A percentile compares a stretch with the other conserved stretches of the same genome.
Conservation (phyloP, 2,329 filamentous ascomycete genomes). For the Neonectria hederae region DNA sequence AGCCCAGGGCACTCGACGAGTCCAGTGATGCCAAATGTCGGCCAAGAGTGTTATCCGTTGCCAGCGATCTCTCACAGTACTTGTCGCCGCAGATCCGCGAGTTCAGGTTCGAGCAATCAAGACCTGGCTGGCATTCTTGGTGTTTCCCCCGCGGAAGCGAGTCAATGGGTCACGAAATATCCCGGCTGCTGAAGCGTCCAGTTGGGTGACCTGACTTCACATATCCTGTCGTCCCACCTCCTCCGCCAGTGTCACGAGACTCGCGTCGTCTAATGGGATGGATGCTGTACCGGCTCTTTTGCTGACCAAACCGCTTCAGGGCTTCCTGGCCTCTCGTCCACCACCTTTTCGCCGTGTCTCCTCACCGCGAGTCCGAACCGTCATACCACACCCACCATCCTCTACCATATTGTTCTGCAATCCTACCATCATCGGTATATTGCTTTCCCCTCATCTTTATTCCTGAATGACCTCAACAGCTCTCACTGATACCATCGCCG, state of each 20-base stretch:
- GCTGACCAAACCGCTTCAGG: conserved; percentile 10
- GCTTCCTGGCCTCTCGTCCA: conserved; percentile 16
- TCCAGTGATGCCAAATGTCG: conserved; percentile 17
- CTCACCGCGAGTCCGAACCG: conserved; percentile 3
- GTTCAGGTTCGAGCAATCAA: conserved; percentile 14
- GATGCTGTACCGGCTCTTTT: conserved; percentile 8
- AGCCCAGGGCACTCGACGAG: not conserved
- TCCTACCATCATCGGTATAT: not conserved
- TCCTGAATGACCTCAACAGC: not conserved
- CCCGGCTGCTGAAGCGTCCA: conserved; percentile 8
- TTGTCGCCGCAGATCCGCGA: conserved; percentile 21
- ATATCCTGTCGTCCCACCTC: conserved; percentile 31
- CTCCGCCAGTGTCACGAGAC: conserved; percentile 27
- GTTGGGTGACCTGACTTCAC: conserved; percentile 32
- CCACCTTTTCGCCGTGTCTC: conserved; percentile 20
- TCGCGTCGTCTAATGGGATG: conserved; percentile 17
- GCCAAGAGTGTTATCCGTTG: conserved; percentile 2
- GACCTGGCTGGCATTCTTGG: conserved; percentile 3
- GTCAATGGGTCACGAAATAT: conserved; percentile 5
- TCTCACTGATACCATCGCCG: not conserved
- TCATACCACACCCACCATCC: conserved; percentile 5
- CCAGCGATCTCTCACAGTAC: conserved; percentile 12
- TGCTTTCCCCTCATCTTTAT: not conserved
- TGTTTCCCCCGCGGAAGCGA: conserved; percentile 5
- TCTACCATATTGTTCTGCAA: not conserved